Evolutionary conservation across 208 protist species (phyloP).

Genomic region (Leishmania tropica): DNA sequence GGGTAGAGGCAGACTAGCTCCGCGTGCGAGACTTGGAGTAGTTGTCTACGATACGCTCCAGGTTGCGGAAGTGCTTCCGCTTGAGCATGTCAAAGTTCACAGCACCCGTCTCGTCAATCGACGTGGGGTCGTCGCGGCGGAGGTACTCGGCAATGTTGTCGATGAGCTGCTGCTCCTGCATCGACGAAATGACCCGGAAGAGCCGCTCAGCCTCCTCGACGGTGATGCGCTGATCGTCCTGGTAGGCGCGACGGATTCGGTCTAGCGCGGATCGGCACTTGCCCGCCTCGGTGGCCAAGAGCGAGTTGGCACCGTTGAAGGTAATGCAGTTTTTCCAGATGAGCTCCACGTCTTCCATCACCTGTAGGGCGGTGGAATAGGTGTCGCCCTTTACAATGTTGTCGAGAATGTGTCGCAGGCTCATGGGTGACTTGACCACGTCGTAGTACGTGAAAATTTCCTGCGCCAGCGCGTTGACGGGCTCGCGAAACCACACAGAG

Average conservation of each 20-base stretch:
- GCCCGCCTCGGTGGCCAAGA: constrained; percentile 44
- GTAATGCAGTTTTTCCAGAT: constrained; percentile 79
- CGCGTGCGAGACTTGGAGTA: constrained; percentile 33
- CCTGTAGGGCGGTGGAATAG: constrained; percentile 60
- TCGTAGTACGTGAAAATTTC: constrained; percentile 78
- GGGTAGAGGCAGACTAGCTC: constrained; percentile 8
- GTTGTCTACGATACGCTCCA: constrained; percentile 57
- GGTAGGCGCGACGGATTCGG: constrained; percentile 38
- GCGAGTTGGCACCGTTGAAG: constrained; percentile 68
- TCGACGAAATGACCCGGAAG: constrained; percentile 35
- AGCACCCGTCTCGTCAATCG: constrained; percentile 47
- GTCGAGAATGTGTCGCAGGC: constrained; percentile 66
- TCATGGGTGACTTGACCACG: constrained; percentile 63
- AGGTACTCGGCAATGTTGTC: constrained; percentile 57
- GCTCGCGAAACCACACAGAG: constrained; percentile 70
- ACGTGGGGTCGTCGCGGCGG: constrained; percentile 42
- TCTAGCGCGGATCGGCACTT: constrained; percentile 52
- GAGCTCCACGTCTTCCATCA: constrained; percentile 64
- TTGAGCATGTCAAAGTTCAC: constrained; percentile 53
- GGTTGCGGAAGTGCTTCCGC: constrained; percentile 60
- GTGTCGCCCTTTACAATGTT: constrained; percentile 47
- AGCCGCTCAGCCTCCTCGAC: constrained; percentile 55
- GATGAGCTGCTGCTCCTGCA: constrained; percentile 41
- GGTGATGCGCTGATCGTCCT: constrained; percentile 52
- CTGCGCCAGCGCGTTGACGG: constrained; percentile 75